phyloP scores from a whole-genome alignment of 2,329 filamentous ascomycete species.

The Ophiostoma fasciatum region DNA sequence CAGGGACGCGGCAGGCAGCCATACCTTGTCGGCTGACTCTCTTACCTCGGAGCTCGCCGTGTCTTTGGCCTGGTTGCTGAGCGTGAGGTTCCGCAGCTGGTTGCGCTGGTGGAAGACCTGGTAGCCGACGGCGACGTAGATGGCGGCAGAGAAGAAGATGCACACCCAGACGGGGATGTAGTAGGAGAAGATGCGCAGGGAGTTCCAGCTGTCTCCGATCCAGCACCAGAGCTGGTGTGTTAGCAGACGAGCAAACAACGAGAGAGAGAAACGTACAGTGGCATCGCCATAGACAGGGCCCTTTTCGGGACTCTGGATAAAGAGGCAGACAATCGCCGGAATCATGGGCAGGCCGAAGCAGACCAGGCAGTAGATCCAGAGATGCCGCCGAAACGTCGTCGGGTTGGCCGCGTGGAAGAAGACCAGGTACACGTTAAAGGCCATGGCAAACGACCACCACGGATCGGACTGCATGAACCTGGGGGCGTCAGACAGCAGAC shows the following conservation, averaged over 20 bases:
- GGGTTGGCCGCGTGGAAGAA: constrained; percentile 46
- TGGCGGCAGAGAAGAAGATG: constrained; percentile 36
- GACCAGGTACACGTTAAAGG: constrained; percentile 62
- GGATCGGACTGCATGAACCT: constrained; percentile 69
- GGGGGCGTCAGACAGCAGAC: neutral
- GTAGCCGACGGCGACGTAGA: constrained; percentile 43
- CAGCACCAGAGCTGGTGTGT: constrained; percentile 44
- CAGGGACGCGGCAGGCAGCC: too few relatives aligned
- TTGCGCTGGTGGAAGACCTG: constrained; percentile 45
- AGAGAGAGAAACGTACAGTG: constrained; percentile 27
- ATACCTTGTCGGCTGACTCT: constrained; percentile 21
- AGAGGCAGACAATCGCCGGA: constrained; percentile 50
- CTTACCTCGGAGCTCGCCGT: constrained; percentile 15
- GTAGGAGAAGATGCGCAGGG: constrained; percentile 44
- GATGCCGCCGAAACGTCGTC: constrained; percentile 56
- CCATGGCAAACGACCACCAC: constrained; percentile 70
- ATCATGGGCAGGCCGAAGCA: constrained; percentile 61
- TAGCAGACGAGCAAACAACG: neutral
- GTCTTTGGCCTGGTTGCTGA: constrained; percentile 27
- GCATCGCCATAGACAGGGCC: constrained; percentile 39
- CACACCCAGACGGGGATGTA: constrained; percentile 48
- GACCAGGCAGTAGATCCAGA: constrained; percentile 53
- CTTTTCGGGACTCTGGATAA: constrained; percentile 28
- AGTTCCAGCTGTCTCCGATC: constrained; percentile 39
- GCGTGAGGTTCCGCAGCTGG: constrained; percentile 36